Conservation (phyloP, 352 stramenopile genomes). For the Phytophthora fragariaefolia region DNA sequence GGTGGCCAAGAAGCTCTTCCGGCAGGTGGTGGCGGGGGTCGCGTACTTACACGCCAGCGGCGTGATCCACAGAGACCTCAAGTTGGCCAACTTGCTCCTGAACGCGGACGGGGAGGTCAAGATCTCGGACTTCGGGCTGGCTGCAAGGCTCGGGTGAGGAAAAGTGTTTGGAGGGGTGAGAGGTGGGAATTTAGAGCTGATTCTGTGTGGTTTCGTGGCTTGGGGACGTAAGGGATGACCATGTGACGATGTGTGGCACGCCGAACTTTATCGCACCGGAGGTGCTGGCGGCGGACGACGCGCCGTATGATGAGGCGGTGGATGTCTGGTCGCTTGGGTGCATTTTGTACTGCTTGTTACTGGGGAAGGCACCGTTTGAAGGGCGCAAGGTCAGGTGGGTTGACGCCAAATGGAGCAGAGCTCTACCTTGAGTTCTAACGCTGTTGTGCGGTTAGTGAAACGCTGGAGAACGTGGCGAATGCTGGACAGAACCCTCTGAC, state of each 20-base stretch:
- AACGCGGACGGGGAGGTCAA: slow-evolving; percentile 59
- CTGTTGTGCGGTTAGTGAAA: slow-evolving; percentile 46
- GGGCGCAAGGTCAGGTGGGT: slow-evolving; percentile 69
- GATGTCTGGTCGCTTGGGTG: slow-evolving; percentile 87
- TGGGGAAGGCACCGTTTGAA: slow-evolving; percentile 77
- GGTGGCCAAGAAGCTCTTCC: slow-evolving; percentile 57
- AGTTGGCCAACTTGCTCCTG: slow-evolving; percentile 79
- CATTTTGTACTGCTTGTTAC: slow-evolving; percentile 75
- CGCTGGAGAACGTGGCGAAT: slow-evolving; percentile 73
- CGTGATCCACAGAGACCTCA: slow-evolving; percentile 82
- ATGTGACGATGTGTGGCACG: slow-evolving; percentile 79
- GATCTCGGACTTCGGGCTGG: slow-evolving; percentile 84
- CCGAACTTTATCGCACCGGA: slow-evolving; percentile 88
- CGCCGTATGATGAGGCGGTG: slow-evolving; percentile 65
- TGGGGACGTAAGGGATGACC: slow-evolving; percentile 36
- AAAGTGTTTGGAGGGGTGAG: not conserved
- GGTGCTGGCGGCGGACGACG: slow-evolving; percentile 49
- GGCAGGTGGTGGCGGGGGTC: slow-evolving; percentile 57
- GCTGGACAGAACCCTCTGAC: slow-evolving; percentile 44
- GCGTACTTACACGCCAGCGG: slow-evolving; percentile 63
- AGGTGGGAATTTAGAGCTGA: not conserved
- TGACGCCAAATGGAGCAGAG: not conserved
- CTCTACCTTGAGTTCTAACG: not conserved
- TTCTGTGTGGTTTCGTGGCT: slow-evolving; percentile 1
- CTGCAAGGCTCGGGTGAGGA: slow-evolving; percentile 54